Evolutionary conservation across 2,329 filamentous ascomycete species (phyloP), one percentile per base, ranked within the genome.

Genomic region (Emergomyces pasteurianus): DNA sequence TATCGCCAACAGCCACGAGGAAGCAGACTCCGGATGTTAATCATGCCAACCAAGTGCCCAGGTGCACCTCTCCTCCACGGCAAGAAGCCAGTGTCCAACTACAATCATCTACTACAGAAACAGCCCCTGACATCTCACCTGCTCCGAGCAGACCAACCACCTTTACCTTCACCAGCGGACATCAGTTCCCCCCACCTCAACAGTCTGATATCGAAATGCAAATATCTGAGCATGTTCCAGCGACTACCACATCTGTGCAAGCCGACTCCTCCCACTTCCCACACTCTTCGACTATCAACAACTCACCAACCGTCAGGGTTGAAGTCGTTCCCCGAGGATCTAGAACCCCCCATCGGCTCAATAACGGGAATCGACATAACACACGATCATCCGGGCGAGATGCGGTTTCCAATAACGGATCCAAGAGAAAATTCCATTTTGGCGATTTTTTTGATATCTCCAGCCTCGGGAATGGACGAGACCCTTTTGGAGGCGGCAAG

Each of bases 381-480:
- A 62, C 70, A 57, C 73, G 77, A 60, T 66, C 71, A 58, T 68
- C 75, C 1, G 70, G 70, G 40, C 71, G 75, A 61, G 73, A 77
- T 46, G 64, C 76, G 4, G 72, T 73, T 1, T 66, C 73, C 10
- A 71, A 69, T 4, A 62, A 78, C 7, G 78, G 78, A 6, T 77
- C 76, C 8, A 80, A 80, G 69, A 72, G 78, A 61, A 79, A 78
- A 67, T 69, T 76, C 57, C 72, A 74, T 21, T 74, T 79, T 54
- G 74, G 73, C 2, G 78, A 80, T 53, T 80, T 80, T 65, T 80
- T 80, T 62, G 78, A 80, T 63, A 65, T 80, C 23, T 78, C 77
- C 1, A 77, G 73, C 54, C 65, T 79, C 57, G 73, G 74, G 21
- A 76, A 75, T 58, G 70, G 69, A 54, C 71, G 72, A 61, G 78